Base-by-base conservation (phyloP, 2,329 filamentous ascomycete species). In the Sporothrix pseudoabietina region DNA sequence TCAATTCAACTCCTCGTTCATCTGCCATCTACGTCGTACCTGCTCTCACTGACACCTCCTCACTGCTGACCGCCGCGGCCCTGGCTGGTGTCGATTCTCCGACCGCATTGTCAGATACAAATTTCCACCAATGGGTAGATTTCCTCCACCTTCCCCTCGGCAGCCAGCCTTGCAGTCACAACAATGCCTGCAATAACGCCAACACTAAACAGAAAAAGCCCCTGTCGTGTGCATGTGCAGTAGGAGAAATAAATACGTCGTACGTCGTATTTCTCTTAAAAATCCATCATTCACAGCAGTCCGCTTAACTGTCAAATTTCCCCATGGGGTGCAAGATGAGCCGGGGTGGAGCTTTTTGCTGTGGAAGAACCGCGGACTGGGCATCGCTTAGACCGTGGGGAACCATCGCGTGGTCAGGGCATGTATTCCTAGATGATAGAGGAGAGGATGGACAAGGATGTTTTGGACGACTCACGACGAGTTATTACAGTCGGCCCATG, bases 41-140 rank as follows among this genome's bases (percentile, higher is more conserved):
- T 30, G 8, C n/a, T 12, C 8, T 26, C 52, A 26, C 52, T 30
- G 52, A 55, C 44, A 49, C 44, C 14, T 26, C 54, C 54, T 57
- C 54, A 32, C 19, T 55, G 52, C 4, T 16, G 35, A 65, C 47
- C 39, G 39, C 39, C 61, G n/a, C 32, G 35, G 32, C n/a, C n/a
- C 35, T 65, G 35, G 14, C 55, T 26, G 59, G 8, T 14, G 8
- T n/a, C n/a, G 41, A 22, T 30, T 66, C 63, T 47, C 63, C 44
- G 41, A 22, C 44, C 65, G 47, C 30, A 39, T 41, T 47, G 16
- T 69, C 26, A 39, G 10, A 14, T 19, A 44, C 65, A 54, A 72
- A 72, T 44, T 70, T 70, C 68, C 68, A 70, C 68, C 68, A 70
- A 70, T 70, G 54, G 68, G 68, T 44, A 32, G 52, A 71, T 71